These are phyloP conservation scores for Plenodomus biglobosus DNA, from an alignment of 2,329 filamentous ascomycete genomes.

Conservation along the genomic window DNA sequence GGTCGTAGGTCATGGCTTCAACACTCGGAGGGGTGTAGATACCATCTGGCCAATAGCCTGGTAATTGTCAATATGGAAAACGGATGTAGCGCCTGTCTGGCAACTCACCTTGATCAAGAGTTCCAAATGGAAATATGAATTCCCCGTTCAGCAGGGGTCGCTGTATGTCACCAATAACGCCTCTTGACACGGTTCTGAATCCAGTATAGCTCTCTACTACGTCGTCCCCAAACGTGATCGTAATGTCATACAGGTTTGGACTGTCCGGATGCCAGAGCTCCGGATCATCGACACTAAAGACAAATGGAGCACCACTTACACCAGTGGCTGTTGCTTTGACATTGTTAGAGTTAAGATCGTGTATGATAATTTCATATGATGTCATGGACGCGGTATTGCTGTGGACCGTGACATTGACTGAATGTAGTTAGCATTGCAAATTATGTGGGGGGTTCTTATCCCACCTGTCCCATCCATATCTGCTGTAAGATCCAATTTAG, in stretches of 20 bases:
- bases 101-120: conserved; percentile 72
- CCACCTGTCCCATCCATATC: conserved; percentile 39
- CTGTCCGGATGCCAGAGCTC: conserved; percentile 66
- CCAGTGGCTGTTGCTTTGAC: conserved; percentile 51
- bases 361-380: conserved; percentile 45
- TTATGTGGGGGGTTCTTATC: neutral
- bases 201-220: conserved; percentile 66
- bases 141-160: conserved; percentile 69
- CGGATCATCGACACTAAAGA: conserved; percentile 57
- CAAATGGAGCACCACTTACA: conserved; percentile 54
- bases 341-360: conserved; percentile 39
- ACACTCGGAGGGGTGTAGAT: conserved; percentile 65
- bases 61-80: neutral
- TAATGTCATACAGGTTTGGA: conserved; percentile 66
- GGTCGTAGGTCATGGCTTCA: conserved; percentile 68
- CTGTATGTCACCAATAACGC: conserved; percentile 59
- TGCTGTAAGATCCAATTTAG: conserved; percentile 61
- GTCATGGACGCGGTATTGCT: conserved; percentile 44
- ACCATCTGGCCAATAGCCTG: conserved; percentile 63
- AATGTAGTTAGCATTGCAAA: conserved; percentile 11
- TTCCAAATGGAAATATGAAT: conserved; percentile 68
- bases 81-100: conserved; percentile 57
- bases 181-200: conserved; percentile 64
- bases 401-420: conserved; percentile 60
- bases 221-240: conserved; percentile 57